phyloP scores from a whole-genome alignment of 371 early-diverging fungal species.

The Syncephalis plumigaleata region DNA sequence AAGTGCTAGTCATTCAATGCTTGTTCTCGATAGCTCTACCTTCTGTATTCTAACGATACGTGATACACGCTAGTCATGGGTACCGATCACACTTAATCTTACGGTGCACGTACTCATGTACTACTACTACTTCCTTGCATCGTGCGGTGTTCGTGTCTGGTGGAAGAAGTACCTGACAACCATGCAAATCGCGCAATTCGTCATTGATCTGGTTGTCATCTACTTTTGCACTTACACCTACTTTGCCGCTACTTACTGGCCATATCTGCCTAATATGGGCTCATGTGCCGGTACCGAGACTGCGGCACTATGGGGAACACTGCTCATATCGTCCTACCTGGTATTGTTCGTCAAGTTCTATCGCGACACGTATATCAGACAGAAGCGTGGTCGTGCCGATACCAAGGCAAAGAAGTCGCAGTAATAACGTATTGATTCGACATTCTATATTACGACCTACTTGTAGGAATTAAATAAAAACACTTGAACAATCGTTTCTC shows the following conservation, averaged over 20 bases:
- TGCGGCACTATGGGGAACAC: slow-evolving; percentile 68
- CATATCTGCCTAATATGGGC: slow-evolving; percentile 49
- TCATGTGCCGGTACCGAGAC: slow-evolving; percentile 60
- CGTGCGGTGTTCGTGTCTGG: slow-evolving; percentile 70
- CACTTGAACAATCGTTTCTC: too few species aligned
- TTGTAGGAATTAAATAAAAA: too few species aligned
- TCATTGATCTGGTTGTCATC: slow-evolving; percentile 60
- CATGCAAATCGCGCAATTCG: slow-evolving; percentile 77
- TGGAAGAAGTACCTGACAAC: slow-evolving; percentile 87
- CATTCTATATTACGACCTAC: too few species aligned
- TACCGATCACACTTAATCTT: slow-evolving; percentile 63
- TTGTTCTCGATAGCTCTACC: background rate
- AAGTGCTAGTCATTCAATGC: slow-evolving; percentile 16
- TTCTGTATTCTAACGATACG: background rate
- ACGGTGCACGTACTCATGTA: slow-evolving; percentile 86
- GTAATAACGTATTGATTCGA: too few species aligned
- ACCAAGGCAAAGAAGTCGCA: too few species aligned
- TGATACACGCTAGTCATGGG: slow-evolving; percentile 36
- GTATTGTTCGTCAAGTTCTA: slow-evolving; percentile 79
- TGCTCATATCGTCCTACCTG: slow-evolving; percentile 63
- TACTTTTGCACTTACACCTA: slow-evolving; percentile 71
- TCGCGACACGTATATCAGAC: slow-evolving; percentile 47
- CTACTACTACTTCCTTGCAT: slow-evolving; percentile 79
- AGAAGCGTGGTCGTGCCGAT: too few species aligned
- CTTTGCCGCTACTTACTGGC: slow-evolving; percentile 49